Conservation (phyloP, 1,284 basidiomycete genomes). For the Phaffia rhodozyma region DNA sequence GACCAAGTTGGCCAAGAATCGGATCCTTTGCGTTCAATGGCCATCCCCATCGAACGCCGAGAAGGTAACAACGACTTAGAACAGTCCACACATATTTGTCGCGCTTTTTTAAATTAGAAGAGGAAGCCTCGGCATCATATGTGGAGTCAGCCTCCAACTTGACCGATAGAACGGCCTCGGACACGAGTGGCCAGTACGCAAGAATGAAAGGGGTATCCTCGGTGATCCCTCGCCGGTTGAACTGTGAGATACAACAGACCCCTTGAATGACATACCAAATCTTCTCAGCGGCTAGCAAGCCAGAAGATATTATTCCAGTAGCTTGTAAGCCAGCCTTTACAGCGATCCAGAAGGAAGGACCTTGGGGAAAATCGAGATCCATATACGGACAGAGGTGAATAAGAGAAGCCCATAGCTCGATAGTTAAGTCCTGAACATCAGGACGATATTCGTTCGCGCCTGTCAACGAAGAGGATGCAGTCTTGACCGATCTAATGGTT, state of each 20-base stretch:
- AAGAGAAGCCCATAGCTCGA: conserved; percentile 65
- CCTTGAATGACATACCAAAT: conserved; percentile 62
- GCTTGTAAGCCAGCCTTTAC: conserved; percentile 32
- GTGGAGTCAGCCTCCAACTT: conserved; percentile 46
- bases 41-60: conserved; percentile 68
- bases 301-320: conserved; percentile 24
- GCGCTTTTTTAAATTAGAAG: conserved; percentile 45
- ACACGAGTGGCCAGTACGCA: conserved; percentile 57
- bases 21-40: conserved; percentile 46
- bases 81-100: conserved; percentile 67
- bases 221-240: conserved; percentile 50
- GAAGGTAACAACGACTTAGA: conserved; percentile 56
- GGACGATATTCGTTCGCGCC: conserved; percentile 17
- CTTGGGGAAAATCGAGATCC: conserved; percentile 1
- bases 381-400: conserved; percentile 42
- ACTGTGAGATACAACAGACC: conserved; percentile 64
- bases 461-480: background rate
- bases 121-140: conserved; percentile 39
- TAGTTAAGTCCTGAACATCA: conserved; percentile 39
- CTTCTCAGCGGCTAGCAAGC: conserved; percentile 50
- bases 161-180: conserved; percentile 49
- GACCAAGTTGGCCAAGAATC: conserved; percentile 52
- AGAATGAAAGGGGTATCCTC: conserved; percentile 37
- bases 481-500: conserved; percentile 38
- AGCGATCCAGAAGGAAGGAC: conserved; percentile 32